These are phyloP conservation scores for Flaveria robusta DNA, from an alignment of 129 eudicot genomes.

Conservation along the genomic window DNA sequence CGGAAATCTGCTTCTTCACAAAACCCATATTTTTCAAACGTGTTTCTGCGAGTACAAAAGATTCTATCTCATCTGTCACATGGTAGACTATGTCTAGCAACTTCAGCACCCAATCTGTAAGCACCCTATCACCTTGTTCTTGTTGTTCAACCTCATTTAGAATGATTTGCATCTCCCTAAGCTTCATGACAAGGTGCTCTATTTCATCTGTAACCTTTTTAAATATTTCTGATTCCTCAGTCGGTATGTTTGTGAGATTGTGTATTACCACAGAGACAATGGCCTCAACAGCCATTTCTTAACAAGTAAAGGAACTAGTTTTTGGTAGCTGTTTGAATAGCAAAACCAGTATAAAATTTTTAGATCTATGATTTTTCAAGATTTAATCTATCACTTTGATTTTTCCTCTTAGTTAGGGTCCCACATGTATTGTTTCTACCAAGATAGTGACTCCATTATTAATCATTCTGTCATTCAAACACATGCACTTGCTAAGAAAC, in stretches of 20 bases:
- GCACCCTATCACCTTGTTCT: slow-evolving; percentile 19
- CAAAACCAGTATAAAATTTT: neutral
- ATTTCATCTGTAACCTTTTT: slow-evolving; percentile 34
- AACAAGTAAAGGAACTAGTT: neutral
- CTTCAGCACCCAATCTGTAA: slow-evolving; percentile 19
- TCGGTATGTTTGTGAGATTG: slow-evolving; percentile 17
- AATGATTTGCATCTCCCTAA: slow-evolving; percentile 27
- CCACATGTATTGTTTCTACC: neutral
- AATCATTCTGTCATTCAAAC: neutral
- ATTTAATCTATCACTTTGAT: neutral
- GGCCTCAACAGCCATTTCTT: slow-evolving; percentile 34
- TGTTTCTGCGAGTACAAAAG: slow-evolving; percentile 25
- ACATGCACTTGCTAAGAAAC: slow-evolving; percentile 6
- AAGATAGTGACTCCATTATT: slow-evolving; percentile 3
- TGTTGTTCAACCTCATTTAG: slow-evolving; percentile 30
- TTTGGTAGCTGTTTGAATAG: neutral
- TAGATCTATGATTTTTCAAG: neutral
- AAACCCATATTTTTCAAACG: slow-evolving; percentile 21
- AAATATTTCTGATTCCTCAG: slow-evolving; percentile 17
- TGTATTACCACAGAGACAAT: slow-evolving; percentile 33
- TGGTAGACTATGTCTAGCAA: slow-evolving; percentile 23
- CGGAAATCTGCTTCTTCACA: slow-evolving; percentile 26
- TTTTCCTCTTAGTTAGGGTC: neutral
- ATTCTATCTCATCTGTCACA: slow-evolving; percentile 27
- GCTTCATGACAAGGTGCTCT: slow-evolving; percentile 8